Base-by-base conservation (phyloP, 805 yeast species). In the Lipomyces lipofer region DNA sequence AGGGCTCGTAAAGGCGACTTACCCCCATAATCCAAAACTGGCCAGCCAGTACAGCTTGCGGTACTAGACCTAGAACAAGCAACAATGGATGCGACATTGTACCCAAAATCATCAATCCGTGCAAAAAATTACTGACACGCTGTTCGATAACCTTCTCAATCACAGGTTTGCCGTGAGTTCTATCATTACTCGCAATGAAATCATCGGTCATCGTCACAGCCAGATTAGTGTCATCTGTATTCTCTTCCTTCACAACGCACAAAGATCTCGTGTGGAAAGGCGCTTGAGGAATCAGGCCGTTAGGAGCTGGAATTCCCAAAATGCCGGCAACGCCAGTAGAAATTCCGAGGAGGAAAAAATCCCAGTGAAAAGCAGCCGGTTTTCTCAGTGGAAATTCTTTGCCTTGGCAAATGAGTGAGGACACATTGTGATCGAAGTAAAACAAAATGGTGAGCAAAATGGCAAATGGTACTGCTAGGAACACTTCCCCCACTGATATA, bases 221-320 rank as follows among this genome's bases (percentile, higher is more conserved):
- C 46, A n/a, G n/a, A 12, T 33, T 22, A 9, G 39, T 39, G 9
- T 32, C 19, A 47, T 28, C 58, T 52, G 17, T 65, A 54, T 13
- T 52, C 28, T 28, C 69, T 48, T 68, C 67, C 48, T 78, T 77
- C 59, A 77, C 76, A 12, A 86, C 82, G 39, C 88, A 78, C 28
- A 92, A 71, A 0, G 96, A 81, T 39, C 78, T 80, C 0, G 98
- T 90, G 64, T 92, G 99, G 32, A 94, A 67, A 1, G 98, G 98
- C 0, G 99, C 98, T 69, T 92, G 99, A 1, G 99, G 99, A 42
- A 92, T 92, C 29, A 92, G 75, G 0, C 99, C 99, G 70, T 94
- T 94, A 0, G 98, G 98, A 1, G 97, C 90, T 0, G 98, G 99
- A 1, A 94, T 77, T 0, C 98, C 99, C 9, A 92, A 66, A 0